phyloP scores from a whole-genome alignment of 1,284 basidiomycete species.

The Cutaneotrichosporon daszewskae region DNA sequence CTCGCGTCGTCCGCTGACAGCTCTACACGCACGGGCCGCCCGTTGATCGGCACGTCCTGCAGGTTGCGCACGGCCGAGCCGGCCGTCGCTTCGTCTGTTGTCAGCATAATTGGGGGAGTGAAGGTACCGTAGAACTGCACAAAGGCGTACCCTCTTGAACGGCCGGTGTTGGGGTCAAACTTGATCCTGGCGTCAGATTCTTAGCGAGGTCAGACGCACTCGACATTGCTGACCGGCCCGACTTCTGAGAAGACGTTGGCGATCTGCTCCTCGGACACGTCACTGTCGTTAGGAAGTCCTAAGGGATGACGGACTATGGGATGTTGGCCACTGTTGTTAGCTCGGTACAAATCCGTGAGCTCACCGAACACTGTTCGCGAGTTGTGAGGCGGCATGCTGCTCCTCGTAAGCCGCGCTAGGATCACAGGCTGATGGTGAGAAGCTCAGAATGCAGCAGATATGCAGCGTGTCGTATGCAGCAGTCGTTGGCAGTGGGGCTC shows the following conservation, averaged over 20 bases:
- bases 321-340: conserved; percentile 7
- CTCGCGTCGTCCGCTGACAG: conserved; percentile 54
- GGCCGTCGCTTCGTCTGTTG: conserved; percentile 83
- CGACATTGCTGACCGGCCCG: conserved; percentile 50
- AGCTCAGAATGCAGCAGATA: too few species aligned
- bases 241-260: conserved; percentile 48
- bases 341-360: not conserved
- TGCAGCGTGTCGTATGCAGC: not conserved
- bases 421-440: too few species aligned
- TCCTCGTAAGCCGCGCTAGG: too few species aligned
- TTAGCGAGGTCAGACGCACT: conserved; percentile 30
- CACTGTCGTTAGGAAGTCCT: conserved; percentile 7
- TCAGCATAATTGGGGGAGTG: not conserved
- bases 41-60: conserved; percentile 73
- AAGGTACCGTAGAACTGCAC: conserved; percentile 87
- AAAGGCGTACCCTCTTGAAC: conserved; percentile 95
- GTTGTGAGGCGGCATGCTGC: conserved; percentile 2
- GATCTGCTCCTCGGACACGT: conserved; percentile 49
- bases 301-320: conserved; percentile 2
- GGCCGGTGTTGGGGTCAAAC: conserved; percentile 90
- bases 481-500: too few species aligned
- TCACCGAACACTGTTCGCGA: conserved; percentile 8
- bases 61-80: conserved; percentile 78
- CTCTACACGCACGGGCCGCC: conserved; percentile 77
- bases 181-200: conserved; percentile 62